Base-by-base conservation (phyloP, 2,329 filamentous ascomycete species). In the Penicillium sp. region DNA sequence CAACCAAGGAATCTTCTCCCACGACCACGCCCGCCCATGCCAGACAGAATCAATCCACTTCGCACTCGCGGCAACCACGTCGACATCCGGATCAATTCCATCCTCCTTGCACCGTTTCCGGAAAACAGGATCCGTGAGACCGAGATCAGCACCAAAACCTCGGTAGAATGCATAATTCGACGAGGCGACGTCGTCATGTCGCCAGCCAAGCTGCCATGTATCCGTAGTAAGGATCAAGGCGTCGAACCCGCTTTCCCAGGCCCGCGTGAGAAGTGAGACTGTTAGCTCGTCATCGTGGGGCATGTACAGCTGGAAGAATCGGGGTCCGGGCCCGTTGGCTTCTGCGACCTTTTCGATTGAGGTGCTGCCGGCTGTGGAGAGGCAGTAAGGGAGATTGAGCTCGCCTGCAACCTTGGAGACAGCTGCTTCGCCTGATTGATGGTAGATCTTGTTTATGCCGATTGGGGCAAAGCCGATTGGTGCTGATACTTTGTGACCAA, bases 1-100 rank as follows among this genome's bases (percentile, higher is more conserved):
- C 43, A 89, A 66, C 86, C 87, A 90, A 4, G 78, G 73, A 1
- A 89, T 76, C 66, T 88, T 87, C 42, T 82, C 78, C 87, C 87
- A 90, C n/a, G 75, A 79, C 68, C 81, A 83, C 5, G 83, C 82
- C 3, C 80, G 75, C 0, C 84, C 84, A 67, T 88, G 84, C 83
- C 84, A 87, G 44, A 87, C 77, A 43, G 79, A 82, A 60, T 88
- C 84, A 58, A 87, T 87, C 84, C 84, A 88, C 56, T 82, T 77
- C 0, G 81, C 79, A 2, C 81, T 80, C 0, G 83, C 84, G 55
- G 79, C 77, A 36, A 83, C 80, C 1, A 78, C 76, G 47, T 81
- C 71, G 39, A 70, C 81, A 40, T 73, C 65, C 0, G 79, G 77
- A 64, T 87, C 81, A 45, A 87, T 83, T 0, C 78, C 78, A 2